A percentile compares a stretch with the other conserved stretches of the same genome.
These are phyloP conservation scores for Pichia kudriavzevii DNA, from an alignment of 1,139 yeast genomes.

Conservation along the genomic window DNA sequence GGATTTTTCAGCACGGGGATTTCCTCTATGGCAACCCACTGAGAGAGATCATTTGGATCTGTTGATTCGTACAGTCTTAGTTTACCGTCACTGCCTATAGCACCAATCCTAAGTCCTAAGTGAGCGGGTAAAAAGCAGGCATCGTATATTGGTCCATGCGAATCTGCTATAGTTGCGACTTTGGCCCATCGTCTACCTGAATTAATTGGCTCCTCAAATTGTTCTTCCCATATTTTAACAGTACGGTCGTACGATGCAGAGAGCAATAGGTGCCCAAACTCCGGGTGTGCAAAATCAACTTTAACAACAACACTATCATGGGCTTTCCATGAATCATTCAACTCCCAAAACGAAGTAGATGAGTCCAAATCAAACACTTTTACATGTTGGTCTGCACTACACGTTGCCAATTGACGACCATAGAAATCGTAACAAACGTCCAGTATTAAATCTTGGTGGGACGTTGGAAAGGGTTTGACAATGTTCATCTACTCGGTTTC, in stretches of 20 bases:
- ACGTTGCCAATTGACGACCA: conserved; percentile 84
- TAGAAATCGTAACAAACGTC: conserved; percentile 85
- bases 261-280: conserved; percentile 79
- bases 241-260: conserved; percentile 88
- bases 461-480: conserved; percentile 64
- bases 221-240: conserved; percentile 86
- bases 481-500: conserved; percentile 8
- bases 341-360: conserved; percentile 54
- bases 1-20: conserved; percentile 56
- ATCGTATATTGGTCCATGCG: conserved; percentile 84
- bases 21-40: conserved; percentile 77
- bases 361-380: conserved; percentile 74
- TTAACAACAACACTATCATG: conserved; percentile 84
- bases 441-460: conserved; percentile 86
- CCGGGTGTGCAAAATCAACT: conserved; percentile 91
- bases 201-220: conserved; percentile 64
- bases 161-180: conserved; percentile 70
- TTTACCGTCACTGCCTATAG: conserved; percentile 87
- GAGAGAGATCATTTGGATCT: conserved; percentile 77
- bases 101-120: conserved; percentile 73
- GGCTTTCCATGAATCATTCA: conserved; percentile 88
- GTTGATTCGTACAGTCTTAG: conserved; percentile 80
- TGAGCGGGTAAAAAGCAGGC: conserved; percentile 86
- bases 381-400: conserved; percentile 86
- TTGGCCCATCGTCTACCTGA: conserved; percentile 79